Evolutionary conservation across 805 yeast species (phyloP), one percentile per base, ranked within the genome.

Genomic region (Ogataea nonfermentans): DNA sequence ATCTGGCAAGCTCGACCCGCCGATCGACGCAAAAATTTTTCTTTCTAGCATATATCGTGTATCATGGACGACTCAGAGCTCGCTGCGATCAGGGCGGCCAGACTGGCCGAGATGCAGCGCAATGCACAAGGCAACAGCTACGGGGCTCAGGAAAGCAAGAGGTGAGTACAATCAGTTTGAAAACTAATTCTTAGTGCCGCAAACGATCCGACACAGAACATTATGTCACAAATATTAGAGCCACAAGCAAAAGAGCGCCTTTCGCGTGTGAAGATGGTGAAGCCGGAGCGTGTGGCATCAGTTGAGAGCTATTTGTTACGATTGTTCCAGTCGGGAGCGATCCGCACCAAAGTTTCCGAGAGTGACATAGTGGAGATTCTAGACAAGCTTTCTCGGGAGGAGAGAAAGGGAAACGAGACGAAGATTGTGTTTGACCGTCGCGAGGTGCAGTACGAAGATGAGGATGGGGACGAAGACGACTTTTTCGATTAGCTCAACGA

Each of bases 41-140:
- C 24, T 25, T 16, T 11, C 13, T 9, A 9, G 20, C n/a, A 20
- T 5, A 17, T 24, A 15, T 30, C 23, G 24, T 14, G 22, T 14
- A 22, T 10, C 8, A 88, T 89, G 96, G 96, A 87, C 53, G 91
- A 88, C 59, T 64, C 79, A 15, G 99, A 91, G 62, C 68, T 91
- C 43, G 79, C 82, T 51, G 96, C 96, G 23, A 85, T 91, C 48
- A 77, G 98, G 52, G 88, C 87, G 31, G 97, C 97, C n/a, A 76
- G 98, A 50, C 64, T 91, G 52, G 81, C 83, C 16, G 96, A 91
- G 62, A 68, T 91, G 46, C 95, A 85, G 59, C 70, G 74, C 46
- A 72, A 71, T 44, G 61, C 74, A 1, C 74, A 74, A 29, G 57
- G 59, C 6, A 57, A 59, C 13, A 52, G 56, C 1, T 33, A 34